A percentile compares a stretch with the other conserved stretches of the same genome.
These are phyloP conservation scores for Debaryomycetaceae sp. DNA, from an alignment of 1,139 yeast genomes.

Conservation along the genomic window DNA sequence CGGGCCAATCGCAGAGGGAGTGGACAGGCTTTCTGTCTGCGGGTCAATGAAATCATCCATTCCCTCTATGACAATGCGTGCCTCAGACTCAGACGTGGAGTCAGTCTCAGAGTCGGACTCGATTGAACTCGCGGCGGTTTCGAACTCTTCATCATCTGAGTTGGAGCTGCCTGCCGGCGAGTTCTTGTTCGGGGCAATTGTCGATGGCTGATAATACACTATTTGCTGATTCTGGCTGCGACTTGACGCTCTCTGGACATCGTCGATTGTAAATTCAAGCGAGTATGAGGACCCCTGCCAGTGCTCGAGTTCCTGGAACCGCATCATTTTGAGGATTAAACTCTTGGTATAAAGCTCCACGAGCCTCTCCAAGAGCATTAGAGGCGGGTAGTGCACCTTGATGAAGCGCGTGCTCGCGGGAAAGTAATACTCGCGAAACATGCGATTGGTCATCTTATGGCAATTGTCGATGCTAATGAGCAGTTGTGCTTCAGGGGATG, in stretches of 20 bases:
- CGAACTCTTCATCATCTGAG: too few species aligned
- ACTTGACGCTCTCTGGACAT: too few species aligned
- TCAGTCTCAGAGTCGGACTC: too few species aligned
- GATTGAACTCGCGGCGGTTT: too few species aligned
- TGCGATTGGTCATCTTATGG: conserved; percentile 2
- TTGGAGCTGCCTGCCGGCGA: too few species aligned
- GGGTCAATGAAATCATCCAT: too few species aligned
- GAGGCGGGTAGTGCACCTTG: conserved; percentile 5
- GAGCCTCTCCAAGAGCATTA: conserved; percentile 3
- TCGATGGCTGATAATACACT: too few species aligned
- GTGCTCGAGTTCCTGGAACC: not conserved
- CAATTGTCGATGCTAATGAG: conserved; percentile 3
- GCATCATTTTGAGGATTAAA: conserved; percentile 1
- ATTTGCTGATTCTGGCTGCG: too few species aligned
- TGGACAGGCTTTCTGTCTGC: not conserved
- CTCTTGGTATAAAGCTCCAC: conserved; percentile 3
- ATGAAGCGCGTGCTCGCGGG: conserved; percentile 1
- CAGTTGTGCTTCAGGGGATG: conserved; percentile 2
- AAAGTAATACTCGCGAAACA: conserved; percentile 3
- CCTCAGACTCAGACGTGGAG: too few species aligned
- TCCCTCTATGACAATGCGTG: too few species aligned
- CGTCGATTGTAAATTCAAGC: not conserved
- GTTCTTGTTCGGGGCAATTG: too few species aligned
- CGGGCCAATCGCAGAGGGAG: too few species aligned
- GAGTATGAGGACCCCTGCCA: conserved; percentile 1